Conservation (phyloP, 192 early-diverging fungal species). For the Entomortierella parvispora region DNA sequence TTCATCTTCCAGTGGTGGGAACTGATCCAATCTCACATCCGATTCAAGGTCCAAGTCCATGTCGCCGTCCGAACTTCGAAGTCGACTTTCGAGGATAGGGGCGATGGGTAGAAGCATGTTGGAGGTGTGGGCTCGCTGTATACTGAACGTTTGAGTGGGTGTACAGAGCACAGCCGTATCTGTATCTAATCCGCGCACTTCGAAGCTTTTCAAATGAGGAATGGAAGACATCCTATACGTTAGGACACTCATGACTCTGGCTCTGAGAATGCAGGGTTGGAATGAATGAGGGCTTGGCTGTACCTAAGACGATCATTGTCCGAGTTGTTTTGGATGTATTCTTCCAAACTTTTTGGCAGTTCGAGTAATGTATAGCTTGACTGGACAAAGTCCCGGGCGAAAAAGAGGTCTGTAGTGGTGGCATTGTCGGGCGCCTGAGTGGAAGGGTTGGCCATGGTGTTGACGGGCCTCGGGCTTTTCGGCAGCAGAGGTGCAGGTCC, state of each 20-base stretch:
- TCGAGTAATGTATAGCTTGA: conserved; percentile 36
- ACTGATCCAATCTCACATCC: neutral
- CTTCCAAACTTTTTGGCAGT: conserved; percentile 27
- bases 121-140: conserved; percentile 45
- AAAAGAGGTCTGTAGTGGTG: conserved; percentile 41
- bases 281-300: no score
- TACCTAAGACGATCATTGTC: conserved; percentile 19
- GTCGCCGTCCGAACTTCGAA: neutral
- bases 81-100: conserved; percentile 10
- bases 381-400: conserved; percentile 29
- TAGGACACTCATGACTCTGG: no score
- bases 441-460: conserved; percentile 49
- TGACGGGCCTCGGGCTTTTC: no score
- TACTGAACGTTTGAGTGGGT: conserved; percentile 33
- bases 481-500: neutral
- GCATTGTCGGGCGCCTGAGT: conserved; percentile 46
- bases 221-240: neutral
- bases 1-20: neutral
- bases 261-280: neutral
- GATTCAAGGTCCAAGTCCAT: conserved; percentile 11
- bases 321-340: conserved; percentile 2
- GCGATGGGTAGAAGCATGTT: conserved; percentile 45
- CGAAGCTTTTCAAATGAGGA: no score
- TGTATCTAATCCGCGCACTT: conserved; percentile 37
- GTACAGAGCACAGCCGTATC: conserved; percentile 49